These are phyloP conservation scores for Magnaporthales sp. DNA, from an alignment of 2,329 filamentous ascomycete genomes.

Conservation along the genomic window DNA sequence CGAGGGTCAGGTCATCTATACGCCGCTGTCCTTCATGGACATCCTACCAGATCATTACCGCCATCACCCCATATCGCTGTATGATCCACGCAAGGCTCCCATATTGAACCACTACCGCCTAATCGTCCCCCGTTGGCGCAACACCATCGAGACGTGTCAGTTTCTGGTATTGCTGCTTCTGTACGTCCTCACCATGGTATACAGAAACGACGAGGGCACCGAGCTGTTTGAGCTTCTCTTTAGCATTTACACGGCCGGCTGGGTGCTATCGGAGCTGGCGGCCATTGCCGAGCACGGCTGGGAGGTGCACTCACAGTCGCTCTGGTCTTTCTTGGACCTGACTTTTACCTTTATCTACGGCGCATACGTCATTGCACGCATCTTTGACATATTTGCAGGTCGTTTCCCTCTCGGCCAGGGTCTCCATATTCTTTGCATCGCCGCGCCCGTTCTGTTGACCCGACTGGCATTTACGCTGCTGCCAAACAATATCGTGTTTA, in stretches of 20 bases:
- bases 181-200: slow-evolving; percentile 65
- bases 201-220: slow-evolving; percentile 49
- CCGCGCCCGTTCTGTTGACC: slow-evolving; percentile 68
- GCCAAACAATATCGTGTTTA: slow-evolving; percentile 76
- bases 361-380: slow-evolving; percentile 57
- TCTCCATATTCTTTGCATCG: slow-evolving; percentile 71
- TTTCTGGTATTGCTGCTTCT: slow-evolving; percentile 61
- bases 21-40: slow-evolving; percentile 72
- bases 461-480: slow-evolving; percentile 75
- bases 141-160: slow-evolving; percentile 64
- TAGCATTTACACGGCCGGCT: slow-evolving; percentile 65
- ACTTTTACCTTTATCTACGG: slow-evolving; percentile 66
- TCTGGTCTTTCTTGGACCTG: slow-evolving; percentile 83
- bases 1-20: slow-evolving; percentile 71
- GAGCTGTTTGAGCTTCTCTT: slow-evolving; percentile 57
- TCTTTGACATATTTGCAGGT: slow-evolving; percentile 50
- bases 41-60: slow-evolving; percentile 84
- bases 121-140: slow-evolving; percentile 71
- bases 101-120: slow-evolving; percentile 78
- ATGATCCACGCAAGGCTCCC: slow-evolving; percentile 67
- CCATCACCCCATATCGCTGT: slow-evolving; percentile 70
- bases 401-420: slow-evolving; percentile 47
- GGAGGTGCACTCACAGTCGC: slow-evolving; percentile 76
- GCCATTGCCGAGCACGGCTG: slow-evolving; percentile 68
- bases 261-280: slow-evolving; percentile 70